Evolutionary conservation across 148 eudicot genomes (phyloP), one percentile per base, ranked within the genome.

Genomic region (Beta vulgaris): DNA sequence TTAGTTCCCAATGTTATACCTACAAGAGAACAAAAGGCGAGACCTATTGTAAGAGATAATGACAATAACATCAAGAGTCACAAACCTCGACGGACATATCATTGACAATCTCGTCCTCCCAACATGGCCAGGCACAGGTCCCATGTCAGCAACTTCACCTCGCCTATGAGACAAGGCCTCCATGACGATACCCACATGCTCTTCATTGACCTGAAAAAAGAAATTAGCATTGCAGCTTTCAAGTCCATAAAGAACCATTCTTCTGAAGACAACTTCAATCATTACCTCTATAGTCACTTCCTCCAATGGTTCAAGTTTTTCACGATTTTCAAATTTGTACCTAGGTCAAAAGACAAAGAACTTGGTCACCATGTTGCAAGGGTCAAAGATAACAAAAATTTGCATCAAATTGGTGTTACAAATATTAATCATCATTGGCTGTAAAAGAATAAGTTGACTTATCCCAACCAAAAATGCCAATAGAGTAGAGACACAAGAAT

Each of bases 201-300:
- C 98, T 70, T 96, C 99, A 49, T 96, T 88, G 31, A 96, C 82
- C 99, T 96, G 80, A 66, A 39, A 82, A 54, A 76, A 60, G 18
- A 40, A 35, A 49, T 68, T 7, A 53, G 66, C 55, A 63, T 71
- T 23, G 37, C 26, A 42, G 25, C 34, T 39, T 43, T 14, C 12
- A 76, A 66, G 35, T 69, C 40, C 59, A 28, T 28, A 78, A 26
- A 31, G 34, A 53, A 57, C 59, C 55, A 40, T 21, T 40, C 31
- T 54, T 13, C 13, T 70, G 37, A 35, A 25, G 16, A 37, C 16
- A 46, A 14, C 57, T 26, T 51, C 18, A 58, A 18, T 26, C 43
- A 73, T 73, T 74, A 91, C 99, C 98, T 96, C 99, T 66, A 96
- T 87, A 31, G 98, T 96, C 66, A 96, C 99, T 91, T 96, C 99